phyloP scores from a whole-genome alignment of 306 rosid species.

The Cucumis sativus region DNA sequence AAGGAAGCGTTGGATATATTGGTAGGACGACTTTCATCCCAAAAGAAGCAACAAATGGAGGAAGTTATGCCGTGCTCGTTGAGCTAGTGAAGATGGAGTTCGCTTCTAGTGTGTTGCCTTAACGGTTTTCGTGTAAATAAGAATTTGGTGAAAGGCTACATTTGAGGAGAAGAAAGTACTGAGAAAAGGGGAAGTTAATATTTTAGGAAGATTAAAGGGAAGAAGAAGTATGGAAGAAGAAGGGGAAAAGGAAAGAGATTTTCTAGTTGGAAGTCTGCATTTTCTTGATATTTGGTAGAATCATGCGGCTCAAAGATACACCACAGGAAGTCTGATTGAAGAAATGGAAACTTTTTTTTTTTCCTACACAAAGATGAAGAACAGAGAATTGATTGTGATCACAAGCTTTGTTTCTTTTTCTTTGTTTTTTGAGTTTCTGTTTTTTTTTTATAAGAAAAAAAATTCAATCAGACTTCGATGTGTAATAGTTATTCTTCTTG shows the following conservation, averaged over 20 bases:
- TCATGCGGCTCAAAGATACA: slow-evolving; percentile 2
- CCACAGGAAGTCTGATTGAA: neutral
- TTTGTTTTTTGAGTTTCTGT: slow-evolving; percentile 3
- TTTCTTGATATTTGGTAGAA: slow-evolving; percentile 3
- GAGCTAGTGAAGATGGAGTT: neutral
- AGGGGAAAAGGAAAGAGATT: neutral
- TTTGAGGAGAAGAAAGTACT: neutral
- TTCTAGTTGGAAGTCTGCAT: neutral
- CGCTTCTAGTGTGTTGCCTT: neutral
- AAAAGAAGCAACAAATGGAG: slow-evolving; percentile 2
- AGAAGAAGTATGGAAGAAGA: neutral
- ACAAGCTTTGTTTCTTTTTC: slow-evolving; percentile 1
- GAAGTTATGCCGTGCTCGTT: slow-evolving; percentile 4
- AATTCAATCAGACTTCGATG: neutral
- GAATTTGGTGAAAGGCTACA: slow-evolving; percentile 1
- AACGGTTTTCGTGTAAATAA: neutral
- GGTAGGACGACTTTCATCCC: slow-evolving; percentile 34
- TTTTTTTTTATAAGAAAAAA: neutral
- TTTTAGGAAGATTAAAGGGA: slow-evolving; percentile 5
- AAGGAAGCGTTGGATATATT: slow-evolving; percentile 73
- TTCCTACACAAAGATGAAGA: neutral
- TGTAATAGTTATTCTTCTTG: neutral
- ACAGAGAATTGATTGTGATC: slow-evolving; percentile 1
- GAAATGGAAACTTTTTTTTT: neutral
- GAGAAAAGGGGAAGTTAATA: neutral